Evolutionary conservation across 495 filamentous ascomycete genomes (phyloP).

Genomic region (Usnea hakonensis): DNA sequence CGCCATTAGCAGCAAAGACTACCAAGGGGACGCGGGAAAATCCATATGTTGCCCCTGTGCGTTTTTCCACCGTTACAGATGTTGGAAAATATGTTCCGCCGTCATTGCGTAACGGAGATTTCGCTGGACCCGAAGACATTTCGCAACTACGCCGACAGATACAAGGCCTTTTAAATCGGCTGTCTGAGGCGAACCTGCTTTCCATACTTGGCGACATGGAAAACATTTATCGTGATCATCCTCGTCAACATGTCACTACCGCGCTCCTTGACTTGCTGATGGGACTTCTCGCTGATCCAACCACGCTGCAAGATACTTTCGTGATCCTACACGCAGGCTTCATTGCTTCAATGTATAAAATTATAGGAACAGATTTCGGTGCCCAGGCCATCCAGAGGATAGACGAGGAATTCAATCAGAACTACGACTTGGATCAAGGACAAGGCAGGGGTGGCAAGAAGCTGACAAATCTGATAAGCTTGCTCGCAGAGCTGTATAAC

Average conservation of each 20-base stretch:
- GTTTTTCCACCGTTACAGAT: constrained; percentile 24
- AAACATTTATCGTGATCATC: constrained; percentile 69
- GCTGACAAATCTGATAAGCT: constrained; percentile 67
- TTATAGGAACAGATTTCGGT: constrained; percentile 79
- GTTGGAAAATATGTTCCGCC: constrained; percentile 77
- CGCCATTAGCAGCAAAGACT: constrained; percentile 25
- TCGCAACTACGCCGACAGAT: constrained; percentile 66
- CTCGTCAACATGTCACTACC: constrained; percentile 76
- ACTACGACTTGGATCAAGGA: constrained; percentile 39
- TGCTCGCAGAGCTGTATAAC: constrained; percentile 82
- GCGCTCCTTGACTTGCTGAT: constrained; percentile 67
- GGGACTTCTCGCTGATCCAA: constrained; percentile 64
- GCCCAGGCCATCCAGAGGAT: constrained; percentile 72
- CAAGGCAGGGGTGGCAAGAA: constrained; percentile 52
- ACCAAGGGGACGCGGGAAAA: constrained; percentile 46
- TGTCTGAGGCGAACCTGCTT: constrained; percentile 82
- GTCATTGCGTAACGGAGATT: constrained; percentile 57
- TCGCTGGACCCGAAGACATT: constrained; percentile 59
- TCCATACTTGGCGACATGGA: constrained; percentile 74
- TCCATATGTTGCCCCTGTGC: constrained; percentile 52
- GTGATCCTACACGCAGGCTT: constrained; percentile 88
- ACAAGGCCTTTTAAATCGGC: constrained; percentile 83
- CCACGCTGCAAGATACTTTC: constrained; percentile 73
- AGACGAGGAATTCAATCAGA: constrained; percentile 57
- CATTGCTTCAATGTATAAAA: constrained; percentile 76